Percentiles rank a stretch among this genome's conserved stretches.
Evolutionary conservation across 202 grass and related monocot species (phyloP).

Genomic region (Brachypodium distachyon): DNA sequence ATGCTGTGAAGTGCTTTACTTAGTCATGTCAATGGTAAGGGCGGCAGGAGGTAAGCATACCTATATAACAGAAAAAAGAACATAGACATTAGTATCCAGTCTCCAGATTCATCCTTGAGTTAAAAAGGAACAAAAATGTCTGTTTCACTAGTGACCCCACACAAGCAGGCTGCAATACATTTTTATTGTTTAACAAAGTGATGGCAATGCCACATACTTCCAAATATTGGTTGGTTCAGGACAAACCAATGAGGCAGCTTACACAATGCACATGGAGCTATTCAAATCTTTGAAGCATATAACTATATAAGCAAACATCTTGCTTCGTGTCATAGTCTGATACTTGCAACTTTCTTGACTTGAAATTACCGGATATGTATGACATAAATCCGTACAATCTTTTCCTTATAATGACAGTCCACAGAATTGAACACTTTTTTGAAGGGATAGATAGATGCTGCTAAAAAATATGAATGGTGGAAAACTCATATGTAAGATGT

Average conservation of each 20-base stretch:
- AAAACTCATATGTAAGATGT: neutral
- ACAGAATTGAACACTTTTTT: too few relatives aligned
- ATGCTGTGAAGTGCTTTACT: constrained; percentile 15
- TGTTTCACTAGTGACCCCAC: neutral
- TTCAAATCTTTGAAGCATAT: neutral
- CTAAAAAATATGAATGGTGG: neutral
- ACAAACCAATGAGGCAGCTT: neutral
- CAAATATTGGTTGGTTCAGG: neutral
- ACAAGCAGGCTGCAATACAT: neutral
- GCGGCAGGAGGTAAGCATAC: neutral
- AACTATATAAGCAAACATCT: neutral
- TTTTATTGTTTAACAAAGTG: neutral
- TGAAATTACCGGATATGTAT: neutral
- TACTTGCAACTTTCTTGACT: neutral
- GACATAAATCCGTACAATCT: neutral
- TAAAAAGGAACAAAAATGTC: neutral
- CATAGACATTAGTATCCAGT: neutral
- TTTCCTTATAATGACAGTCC: neutral
- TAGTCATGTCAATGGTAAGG: constrained; percentile 3
- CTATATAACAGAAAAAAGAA: constrained; percentile 22
- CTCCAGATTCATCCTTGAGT: neutral
- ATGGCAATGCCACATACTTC: neutral
- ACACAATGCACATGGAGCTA: neutral
- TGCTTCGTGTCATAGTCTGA: neutral
- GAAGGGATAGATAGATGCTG: neutral